phyloP scores from a whole-genome alignment of 2,329 filamentous ascomycete species.

The Parastagonospora avenae region DNA sequence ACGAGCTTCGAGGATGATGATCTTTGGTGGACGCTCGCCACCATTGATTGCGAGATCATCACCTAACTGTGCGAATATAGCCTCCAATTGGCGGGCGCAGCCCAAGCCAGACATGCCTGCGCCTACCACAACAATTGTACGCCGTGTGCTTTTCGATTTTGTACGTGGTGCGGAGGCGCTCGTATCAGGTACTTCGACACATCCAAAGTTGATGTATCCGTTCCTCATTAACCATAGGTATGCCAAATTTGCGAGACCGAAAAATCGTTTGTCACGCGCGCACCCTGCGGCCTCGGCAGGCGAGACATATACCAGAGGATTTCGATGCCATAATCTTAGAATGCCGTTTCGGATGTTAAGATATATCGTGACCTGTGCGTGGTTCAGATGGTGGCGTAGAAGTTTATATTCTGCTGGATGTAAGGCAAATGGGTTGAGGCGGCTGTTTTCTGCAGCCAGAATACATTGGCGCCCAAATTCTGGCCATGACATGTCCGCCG shows the following conservation, averaged over 20 bases:
- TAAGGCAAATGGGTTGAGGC: constrained; percentile 86
- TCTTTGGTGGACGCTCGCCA: constrained; percentile 71
- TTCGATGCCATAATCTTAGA: constrained; percentile 84
- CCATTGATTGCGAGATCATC: constrained; percentile 67
- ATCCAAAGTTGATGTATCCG: constrained; percentile 97
- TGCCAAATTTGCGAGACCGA: constrained; percentile 83
- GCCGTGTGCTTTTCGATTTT: constrained; percentile 58
- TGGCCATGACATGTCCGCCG: constrained; percentile 69
- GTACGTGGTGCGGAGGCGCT: constrained; percentile 41
- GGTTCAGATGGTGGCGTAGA: constrained; percentile 80
- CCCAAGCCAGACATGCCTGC: constrained; percentile 94
- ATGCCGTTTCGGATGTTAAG: constrained; percentile 96
- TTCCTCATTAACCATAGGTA: constrained; percentile 90
- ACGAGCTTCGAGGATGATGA: constrained; percentile 85
- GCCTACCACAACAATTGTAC: constrained; percentile 83
- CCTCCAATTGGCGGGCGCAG: constrained; percentile 88
- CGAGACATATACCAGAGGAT: constrained; percentile 81
- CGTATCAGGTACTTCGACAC: constrained; percentile 70
- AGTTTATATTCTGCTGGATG: constrained; percentile 84
- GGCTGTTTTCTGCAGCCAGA: constrained; percentile 83
- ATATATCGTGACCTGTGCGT: constrained; percentile 90
- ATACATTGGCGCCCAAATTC: constrained; percentile 94
- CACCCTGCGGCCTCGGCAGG: constrained; percentile 88
- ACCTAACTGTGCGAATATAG: constrained; percentile 80
- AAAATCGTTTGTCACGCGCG: constrained; percentile 85